Evolutionary conservation across 2,329 filamentous ascomycete species (phyloP).

Genomic region (Calycina marina): DNA sequence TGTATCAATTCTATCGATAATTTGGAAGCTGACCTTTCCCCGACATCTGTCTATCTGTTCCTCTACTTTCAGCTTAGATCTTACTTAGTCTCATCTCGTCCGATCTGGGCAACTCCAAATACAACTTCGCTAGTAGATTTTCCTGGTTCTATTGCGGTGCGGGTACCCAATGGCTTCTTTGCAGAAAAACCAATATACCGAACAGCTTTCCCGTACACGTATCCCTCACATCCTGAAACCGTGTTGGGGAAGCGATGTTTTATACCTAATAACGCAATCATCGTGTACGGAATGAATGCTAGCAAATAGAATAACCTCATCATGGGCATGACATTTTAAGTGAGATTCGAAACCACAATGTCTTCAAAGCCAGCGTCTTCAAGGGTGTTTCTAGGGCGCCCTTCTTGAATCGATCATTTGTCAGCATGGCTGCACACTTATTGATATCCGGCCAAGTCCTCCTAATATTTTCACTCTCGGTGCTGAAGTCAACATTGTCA

Average conservation of each 20-base stretch:
- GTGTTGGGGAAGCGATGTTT: slow-evolving; percentile 34
- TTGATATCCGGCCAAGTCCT: slow-evolving; percentile 26
- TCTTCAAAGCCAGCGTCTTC: slow-evolving; percentile 23
- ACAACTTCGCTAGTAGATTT: too few species aligned
- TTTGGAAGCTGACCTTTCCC: too few species aligned
- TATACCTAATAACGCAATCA: slow-evolving; percentile 29
- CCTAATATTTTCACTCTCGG: slow-evolving; percentile 19
- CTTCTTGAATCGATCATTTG: slow-evolving; percentile 25
- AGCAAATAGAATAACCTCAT: slow-evolving; percentile 31
- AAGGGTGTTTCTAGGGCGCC: slow-evolving; percentile 29
- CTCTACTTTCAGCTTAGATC: too few species aligned
- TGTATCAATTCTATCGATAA: too few species aligned
- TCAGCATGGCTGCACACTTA: slow-evolving; percentile 31
- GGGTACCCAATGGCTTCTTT: slow-evolving; percentile 23
- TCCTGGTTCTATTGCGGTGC: too few species aligned
- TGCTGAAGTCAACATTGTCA: slow-evolving; percentile 24
- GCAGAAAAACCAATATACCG: slow-evolving; percentile 24
- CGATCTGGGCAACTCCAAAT: too few species aligned
- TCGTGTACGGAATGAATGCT: slow-evolving; percentile 30
- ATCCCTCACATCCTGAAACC: slow-evolving; percentile 26
- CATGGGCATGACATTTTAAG: slow-evolving; percentile 33
- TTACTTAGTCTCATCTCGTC: too few species aligned
- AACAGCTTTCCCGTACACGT: slow-evolving; percentile 4
- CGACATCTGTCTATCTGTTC: too few species aligned
- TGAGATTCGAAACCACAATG: slow-evolving; percentile 29